Conservation (phyloP, 352 stramenopile species). For the Blastocystis sp. region DNA sequence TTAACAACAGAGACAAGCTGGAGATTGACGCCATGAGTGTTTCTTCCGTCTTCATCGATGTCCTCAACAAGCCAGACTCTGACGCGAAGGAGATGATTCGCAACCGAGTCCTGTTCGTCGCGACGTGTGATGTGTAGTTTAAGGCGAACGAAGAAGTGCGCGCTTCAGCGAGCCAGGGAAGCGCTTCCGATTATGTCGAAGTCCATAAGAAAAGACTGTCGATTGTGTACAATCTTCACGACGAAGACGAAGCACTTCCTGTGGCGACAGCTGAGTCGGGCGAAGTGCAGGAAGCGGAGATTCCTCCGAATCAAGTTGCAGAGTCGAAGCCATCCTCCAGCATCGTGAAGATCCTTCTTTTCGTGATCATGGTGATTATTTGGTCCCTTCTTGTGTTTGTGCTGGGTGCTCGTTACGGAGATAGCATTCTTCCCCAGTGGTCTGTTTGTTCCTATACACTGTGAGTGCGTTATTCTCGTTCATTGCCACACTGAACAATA, state of each 20-base stretch:
- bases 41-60: not conserved
- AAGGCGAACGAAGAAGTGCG: not conserved
- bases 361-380: not conserved
- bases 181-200: too few species aligned
- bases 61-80: not conserved
- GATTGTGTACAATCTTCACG: too few species aligned
- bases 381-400: not conserved
- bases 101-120: not conserved
- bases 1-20: conserved; percentile 26
- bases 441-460: not conserved
- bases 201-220: too few species aligned
- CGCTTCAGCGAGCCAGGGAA: too few species aligned
- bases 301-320: too few species aligned
- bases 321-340: too few species aligned
- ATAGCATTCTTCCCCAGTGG: not conserved
- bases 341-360: too few species aligned
- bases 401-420: not conserved
- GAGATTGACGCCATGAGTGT: conserved; percentile 24
- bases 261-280: too few species aligned
- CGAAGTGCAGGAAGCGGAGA: too few species aligned
- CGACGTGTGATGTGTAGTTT: not conserved
- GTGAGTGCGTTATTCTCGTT: not conserved
- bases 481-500: too few species aligned
- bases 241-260: too few species aligned
- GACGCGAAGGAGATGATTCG: conserved; percentile 13